Evolutionary conservation across 2,329 filamentous ascomycete genomes (phyloP), one percentile per base, ranked within the genome.

Genomic region (Ampelomyces quisqualis): DNA sequence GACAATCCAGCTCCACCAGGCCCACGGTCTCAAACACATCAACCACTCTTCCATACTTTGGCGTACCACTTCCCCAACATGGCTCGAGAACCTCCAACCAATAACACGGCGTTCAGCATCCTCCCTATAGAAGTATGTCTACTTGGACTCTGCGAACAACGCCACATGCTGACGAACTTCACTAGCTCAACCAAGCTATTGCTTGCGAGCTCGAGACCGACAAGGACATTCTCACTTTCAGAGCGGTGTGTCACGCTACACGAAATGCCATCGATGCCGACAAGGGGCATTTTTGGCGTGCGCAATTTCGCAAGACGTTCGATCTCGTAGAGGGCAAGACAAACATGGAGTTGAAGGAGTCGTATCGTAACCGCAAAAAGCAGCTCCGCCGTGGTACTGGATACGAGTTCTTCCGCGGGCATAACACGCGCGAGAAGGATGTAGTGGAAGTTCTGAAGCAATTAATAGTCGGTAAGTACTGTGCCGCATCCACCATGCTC

Each of bases 271-370:
- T 77, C 38, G 64, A 73, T 20, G 65, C 59, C 4, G 66, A 70
- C 28, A 51, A 64, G 7, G 40, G 50, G 17, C 71, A 68, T 5
- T 73, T 78, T 53, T 80, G 77, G 77, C 70, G 72, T 23, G 47
- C 55, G 24, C 67, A 62, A 13, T 79, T 75, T 49, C 54, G 64
- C 10, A 40, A 59, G 15, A 60, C 41, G 18, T 80, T 71, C 47
- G 76, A 77, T 21, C 41, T 51, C 34, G 47, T 45, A 3, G 23
- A 43, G 1, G 44, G 49, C 34, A 37, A 32, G 18, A 28, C 58
- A 30, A 65, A 67, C 37, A 33, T 48, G 7, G 49, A 65, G 5
- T 51, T 73, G 40, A 68, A 62, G 43, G 57, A 53, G 6, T 30
- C 59, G 29, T 75, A 75, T 46, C 59, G 69, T 51, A 31, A 29